A percentile compares a stretch with the other conserved stretches of the same genome.
phyloP scores from a whole-genome alignment of 805 yeast species.

The Teunomyces cretensis region DNA sequence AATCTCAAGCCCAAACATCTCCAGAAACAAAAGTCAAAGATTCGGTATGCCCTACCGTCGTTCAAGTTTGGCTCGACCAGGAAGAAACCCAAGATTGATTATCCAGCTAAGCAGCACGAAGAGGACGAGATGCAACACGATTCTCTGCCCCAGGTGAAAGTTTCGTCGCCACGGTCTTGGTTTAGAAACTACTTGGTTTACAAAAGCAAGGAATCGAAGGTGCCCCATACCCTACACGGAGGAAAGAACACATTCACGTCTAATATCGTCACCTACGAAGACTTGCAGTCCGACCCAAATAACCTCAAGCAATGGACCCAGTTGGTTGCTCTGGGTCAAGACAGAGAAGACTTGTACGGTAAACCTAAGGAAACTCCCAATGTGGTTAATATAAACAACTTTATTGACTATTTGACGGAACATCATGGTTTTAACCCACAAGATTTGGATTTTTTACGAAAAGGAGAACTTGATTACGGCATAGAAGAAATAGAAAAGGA shows the following conservation, averaged over 20 bases:
- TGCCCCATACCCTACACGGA: constrained; percentile 9
- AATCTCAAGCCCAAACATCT: not conserved
- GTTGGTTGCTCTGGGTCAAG: constrained; percentile 13
- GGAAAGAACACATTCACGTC: constrained; percentile 4
- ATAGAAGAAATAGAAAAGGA: constrained; percentile 38
- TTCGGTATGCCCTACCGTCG: not conserved
- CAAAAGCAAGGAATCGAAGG: constrained; percentile 8
- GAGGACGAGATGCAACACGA: not conserved
- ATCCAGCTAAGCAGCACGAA: not conserved
- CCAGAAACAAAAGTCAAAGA: not conserved
- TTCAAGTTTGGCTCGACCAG: not conserved
- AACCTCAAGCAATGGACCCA: constrained; percentile 28
- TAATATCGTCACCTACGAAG: not conserved
- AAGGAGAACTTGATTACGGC: constrained; percentile 33
- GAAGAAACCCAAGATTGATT: not conserved
- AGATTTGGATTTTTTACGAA: constrained; percentile 28
- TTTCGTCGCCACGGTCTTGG: constrained; percentile 16
- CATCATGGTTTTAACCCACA: constrained; percentile 25
- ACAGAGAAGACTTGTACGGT: constrained; percentile 30
- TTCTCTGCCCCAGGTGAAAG: not conserved
- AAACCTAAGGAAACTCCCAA: not conserved
- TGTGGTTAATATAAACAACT: constrained; percentile 26
- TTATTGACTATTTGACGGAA: constrained; percentile 28
- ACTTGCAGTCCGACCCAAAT: constrained; percentile 18
- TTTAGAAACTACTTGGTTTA: constrained; percentile 21